Percentiles rank a stretch among this genome's conserved stretches.
phyloP scores from a whole-genome alignment of 1,284 basidiomycete species.

The Ustilago vetiveriae region DNA sequence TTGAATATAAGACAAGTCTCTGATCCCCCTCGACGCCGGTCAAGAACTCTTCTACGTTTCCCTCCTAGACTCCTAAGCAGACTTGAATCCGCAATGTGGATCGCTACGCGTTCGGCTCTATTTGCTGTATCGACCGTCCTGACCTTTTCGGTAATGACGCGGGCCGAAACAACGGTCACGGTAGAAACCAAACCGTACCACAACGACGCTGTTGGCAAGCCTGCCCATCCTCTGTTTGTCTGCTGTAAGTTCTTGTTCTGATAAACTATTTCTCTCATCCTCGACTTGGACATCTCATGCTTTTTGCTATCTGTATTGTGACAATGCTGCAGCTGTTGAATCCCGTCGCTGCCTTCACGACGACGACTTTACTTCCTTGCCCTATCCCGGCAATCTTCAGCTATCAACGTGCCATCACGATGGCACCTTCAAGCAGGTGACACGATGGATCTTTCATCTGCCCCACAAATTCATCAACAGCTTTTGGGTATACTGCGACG shows the following conservation, averaged over 20 bases:
- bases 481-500: background rate
- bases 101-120: background rate
- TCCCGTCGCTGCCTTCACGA: background rate
- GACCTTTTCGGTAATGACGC: background rate
- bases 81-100: too few relatives aligned
- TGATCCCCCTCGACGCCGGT: too few relatives aligned
- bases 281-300: background rate
- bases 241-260: slow-evolving; percentile 3
- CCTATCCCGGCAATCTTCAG: background rate
- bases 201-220: background rate
- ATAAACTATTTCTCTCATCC: background rate
- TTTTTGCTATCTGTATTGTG: background rate
- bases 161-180: background rate
- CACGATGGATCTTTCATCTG: background rate
- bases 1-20: too few relatives aligned
- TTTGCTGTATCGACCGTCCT: background rate
- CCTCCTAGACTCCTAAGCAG: too few relatives aligned
- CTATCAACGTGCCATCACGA: slow-evolving; percentile 1
- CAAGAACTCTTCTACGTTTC: too few relatives aligned
- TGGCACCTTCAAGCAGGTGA: background rate
- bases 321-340: background rate
- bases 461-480: slow-evolving; percentile 1
- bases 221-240: background rate
- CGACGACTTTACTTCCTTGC: background rate
- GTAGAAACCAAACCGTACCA: background rate